Evolutionary conservation across 1,284 basidiomycete species (phyloP).

Genomic region (Porogramme epimiltina): DNA sequence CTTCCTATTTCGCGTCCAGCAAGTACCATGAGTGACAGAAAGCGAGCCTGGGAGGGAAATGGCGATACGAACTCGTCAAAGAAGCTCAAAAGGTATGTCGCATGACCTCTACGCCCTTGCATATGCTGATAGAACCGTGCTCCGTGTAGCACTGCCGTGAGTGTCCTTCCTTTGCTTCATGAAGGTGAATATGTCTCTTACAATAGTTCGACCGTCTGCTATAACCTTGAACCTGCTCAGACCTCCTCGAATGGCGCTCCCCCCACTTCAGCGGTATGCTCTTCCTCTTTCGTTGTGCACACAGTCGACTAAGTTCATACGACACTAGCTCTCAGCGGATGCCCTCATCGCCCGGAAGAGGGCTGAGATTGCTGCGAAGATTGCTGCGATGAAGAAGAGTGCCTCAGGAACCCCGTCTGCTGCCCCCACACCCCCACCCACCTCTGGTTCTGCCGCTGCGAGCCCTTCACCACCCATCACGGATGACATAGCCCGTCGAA

Average conservation of each 20-base stretch:
- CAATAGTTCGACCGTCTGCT: constrained; percentile 50
- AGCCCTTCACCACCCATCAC: constrained; percentile 46
- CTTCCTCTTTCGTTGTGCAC: neutral
- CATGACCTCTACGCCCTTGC: neutral
- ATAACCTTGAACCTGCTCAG: constrained; percentile 67
- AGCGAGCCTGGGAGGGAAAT: constrained; percentile 41
- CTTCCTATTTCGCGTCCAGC: neutral
- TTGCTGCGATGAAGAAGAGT: constrained; percentile 73
- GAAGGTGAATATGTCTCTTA: constrained; percentile 73
- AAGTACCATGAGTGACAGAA: constrained; percentile 37
- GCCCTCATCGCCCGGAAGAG: constrained; percentile 78
- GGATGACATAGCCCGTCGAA: constrained; percentile 67
- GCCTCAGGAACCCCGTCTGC: constrained; percentile 31
- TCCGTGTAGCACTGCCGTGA: constrained; percentile 64
- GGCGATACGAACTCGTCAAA: constrained; percentile 55
- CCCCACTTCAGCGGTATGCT: constrained; percentile 43
- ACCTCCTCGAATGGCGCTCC: constrained; percentile 50
- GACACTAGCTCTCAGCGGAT: constrained; percentile 45
- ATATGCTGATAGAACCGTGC: constrained; percentile 13
- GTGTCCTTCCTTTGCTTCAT: constrained; percentile 42
- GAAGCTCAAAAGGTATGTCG: constrained; percentile 70
- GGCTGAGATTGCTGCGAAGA: constrained; percentile 83
- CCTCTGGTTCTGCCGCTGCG: constrained; percentile 31
- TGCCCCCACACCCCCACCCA: constrained; percentile 24
- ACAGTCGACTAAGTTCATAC: neutral